Evolutionary conservation across 805 yeast species (phyloP), one percentile per base, ranked within the genome.

Genomic region (Ogataea chonburiensis): DNA sequence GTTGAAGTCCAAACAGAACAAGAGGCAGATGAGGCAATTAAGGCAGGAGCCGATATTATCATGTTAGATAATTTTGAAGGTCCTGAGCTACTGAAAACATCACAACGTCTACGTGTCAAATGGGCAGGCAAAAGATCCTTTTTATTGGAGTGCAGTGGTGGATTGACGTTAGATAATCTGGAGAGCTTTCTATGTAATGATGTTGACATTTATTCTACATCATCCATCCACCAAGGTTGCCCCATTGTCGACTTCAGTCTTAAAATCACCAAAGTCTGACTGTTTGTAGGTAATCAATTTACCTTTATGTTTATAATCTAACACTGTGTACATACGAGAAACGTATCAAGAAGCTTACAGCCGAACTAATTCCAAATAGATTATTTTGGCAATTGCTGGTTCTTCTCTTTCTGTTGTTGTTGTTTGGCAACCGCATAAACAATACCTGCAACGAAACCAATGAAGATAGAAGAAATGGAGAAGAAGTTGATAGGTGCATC

Each of bases 351-450:
- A 20, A 20, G 11, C 14, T 21, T 24, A 9, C 18, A n/a, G 16
- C 26, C 9, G 4, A 9, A 8, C 13, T 7, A 17, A 10, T 12
- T 31, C 26, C 19, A 23, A 17, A 23, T 24, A 10, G 11, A 3
- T 42, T 53, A 60, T 50, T 60, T 62, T 45, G 68, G 68, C 32
- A 63, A 47, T 31, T 48, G 47, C 39, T 53, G 55, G 35, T 56
- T 45, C 35, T 61, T 61, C 28, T 56, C 63, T 61, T 71, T 78
- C 58, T 72, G 75, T 70, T 89, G 95, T 73, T 81, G 83, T 71
- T 89, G 87, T 71, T 89, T 93, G 47, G 98, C 96, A 49, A 86
- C 84, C 43, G 97, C 91, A 64, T 93, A 93, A 36, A 89, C 96
- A 51, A 93, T 70, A 64, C 99, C 99, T 45, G 98, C 95, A 47